Evolutionary conservation across 1,284 basidiomycete genomes (phyloP), one percentile per base, ranked within the genome.

Genomic region (Moesziomyces sp.): DNA sequence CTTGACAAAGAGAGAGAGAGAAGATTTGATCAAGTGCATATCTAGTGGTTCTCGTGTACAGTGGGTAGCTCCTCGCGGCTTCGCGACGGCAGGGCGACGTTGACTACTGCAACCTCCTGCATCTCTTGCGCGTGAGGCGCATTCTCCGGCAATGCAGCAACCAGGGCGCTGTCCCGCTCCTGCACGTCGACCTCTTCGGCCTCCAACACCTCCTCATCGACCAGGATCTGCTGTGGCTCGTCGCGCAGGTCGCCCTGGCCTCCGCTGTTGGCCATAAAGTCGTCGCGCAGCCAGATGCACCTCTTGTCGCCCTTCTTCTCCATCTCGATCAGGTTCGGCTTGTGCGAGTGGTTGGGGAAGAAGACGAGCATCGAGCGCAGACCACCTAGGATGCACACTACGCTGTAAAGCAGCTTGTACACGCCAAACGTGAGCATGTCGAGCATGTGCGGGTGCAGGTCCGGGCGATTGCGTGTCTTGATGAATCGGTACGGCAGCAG

Each of bases 341-440:
- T 65, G 44, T 57, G 62, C 19, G 8, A 13, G 21, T 61, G 58
- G 30, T 65, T 65, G 2, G 62, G 68, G 47, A 47, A 52, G 68
- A 65, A 71, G 4, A 65, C 58, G 34, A 60, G 23, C 58, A 71
- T 61, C 8, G 23, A 26, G 23, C 68, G 46, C 0, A 71, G 16
- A 1, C 51, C 58, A 9, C 68, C 68, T n/a, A 64, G 40, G 11
- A 71, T 58, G 44, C 61, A 71, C 7, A 51, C 47, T 1, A 65
- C 19, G 50, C 54, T 61, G 58, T 60, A 71, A 43, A 71, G 24
- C 21, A 71, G 30, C 51, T 71, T 71, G 62, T 71, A 71, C 18
- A 71, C 48, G 6, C 61, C 61, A 24, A 47, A 71, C 2, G 68
- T 71, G 18, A 61, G 28, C 54, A 64, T 65, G 23, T 60, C 61